Conservation (phyloP, 495 filamentous ascomycete species). For the Aspergillus indologenus region DNA sequence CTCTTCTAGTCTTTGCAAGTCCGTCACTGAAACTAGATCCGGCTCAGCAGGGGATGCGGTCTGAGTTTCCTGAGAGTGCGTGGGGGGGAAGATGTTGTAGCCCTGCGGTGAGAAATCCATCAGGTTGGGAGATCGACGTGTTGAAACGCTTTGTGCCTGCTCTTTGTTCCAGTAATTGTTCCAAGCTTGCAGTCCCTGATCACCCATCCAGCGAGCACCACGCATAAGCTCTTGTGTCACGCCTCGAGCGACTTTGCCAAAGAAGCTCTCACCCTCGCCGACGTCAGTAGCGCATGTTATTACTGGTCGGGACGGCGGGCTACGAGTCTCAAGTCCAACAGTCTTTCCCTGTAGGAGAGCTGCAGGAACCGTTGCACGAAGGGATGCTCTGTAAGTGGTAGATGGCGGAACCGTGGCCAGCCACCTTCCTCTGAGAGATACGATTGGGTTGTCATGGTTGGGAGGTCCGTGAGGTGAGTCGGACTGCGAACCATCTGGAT, state of each 20-base stretch:
- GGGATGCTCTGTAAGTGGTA: slow-evolving; percentile 60
- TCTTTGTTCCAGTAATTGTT: slow-evolving; percentile 83
- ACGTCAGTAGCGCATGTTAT: slow-evolving; percentile 72
- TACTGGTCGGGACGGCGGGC: slow-evolving; percentile 71
- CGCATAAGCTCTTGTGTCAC: slow-evolving; percentile 89
- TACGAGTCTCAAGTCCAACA: slow-evolving; percentile 65
- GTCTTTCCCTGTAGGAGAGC: slow-evolving; percentile 48
- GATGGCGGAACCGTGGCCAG: slow-evolving; percentile 77
- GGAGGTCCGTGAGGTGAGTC: slow-evolving; percentile 45
- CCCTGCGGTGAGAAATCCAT: slow-evolving; percentile 29
- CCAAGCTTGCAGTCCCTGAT: slow-evolving; percentile 81
- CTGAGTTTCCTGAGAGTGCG: slow-evolving; percentile 59
- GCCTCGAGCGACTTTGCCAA: slow-evolving; percentile 82
- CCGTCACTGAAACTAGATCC: slow-evolving; percentile 78
- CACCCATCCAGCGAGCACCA: slow-evolving; percentile 81
- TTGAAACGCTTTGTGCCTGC: slow-evolving; percentile 31
- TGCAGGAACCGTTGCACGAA: slow-evolving; percentile 56
- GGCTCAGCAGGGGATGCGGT: slow-evolving; percentile 56
- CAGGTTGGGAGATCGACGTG: slow-evolving; percentile 27
- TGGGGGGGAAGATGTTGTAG: slow-evolving; percentile 63
- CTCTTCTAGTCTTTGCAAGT: slow-evolving; percentile 64
- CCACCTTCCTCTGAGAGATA: slow-evolving; percentile 78
- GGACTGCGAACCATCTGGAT: slow-evolving; percentile 49
- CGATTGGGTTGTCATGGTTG: slow-evolving; percentile 57
- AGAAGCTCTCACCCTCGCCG: slow-evolving; percentile 72